Conservation (phyloP, 257 asterid genomes). For the Solanum tarapatanum region DNA sequence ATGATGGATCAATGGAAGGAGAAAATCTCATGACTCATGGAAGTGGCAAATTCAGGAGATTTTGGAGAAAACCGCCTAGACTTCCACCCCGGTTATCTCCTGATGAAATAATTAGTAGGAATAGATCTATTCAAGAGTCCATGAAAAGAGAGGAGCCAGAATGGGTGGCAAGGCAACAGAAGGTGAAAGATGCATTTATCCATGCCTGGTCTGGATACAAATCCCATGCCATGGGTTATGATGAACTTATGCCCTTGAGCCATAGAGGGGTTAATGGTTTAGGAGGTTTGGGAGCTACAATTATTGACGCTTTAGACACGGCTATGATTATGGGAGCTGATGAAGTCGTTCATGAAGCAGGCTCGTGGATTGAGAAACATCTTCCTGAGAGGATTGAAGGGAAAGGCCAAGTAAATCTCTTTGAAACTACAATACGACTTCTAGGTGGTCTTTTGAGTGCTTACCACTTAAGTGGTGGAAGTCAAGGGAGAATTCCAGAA, state of each 20-base stretch:
- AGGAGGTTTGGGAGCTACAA: conserved; percentile 95
- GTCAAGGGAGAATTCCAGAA: conserved; percentile 30
- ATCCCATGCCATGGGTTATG: conserved; percentile 71
- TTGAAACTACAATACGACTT: conserved; percentile 88
- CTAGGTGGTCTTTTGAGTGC: conserved; percentile 97
- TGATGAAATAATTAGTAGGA: conserved; percentile 56
- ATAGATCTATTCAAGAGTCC: conserved; percentile 24
- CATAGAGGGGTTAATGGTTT: conserved; percentile 65
- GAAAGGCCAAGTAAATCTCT: conserved; percentile 84
- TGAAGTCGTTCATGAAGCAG: conserved; percentile 69
- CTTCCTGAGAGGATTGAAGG: conserved; percentile 55
- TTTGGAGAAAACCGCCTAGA: conserved; percentile 78
- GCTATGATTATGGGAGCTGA: conserved; percentile 91
- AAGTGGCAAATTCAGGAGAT: conserved; percentile 37
- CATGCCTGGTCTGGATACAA: conserved; percentile 96
- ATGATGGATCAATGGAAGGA: conserved; percentile 35
- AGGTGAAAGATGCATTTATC: conserved; percentile 74
- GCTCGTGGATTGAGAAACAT: conserved; percentile 76
- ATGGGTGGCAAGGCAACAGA: conserved; percentile 63
- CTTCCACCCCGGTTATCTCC: conserved; percentile 87
- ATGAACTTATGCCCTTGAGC: conserved; percentile 95
- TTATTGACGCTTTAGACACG: conserved; percentile 90
- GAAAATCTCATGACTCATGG: conserved; percentile 28
- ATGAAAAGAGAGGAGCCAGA: conserved; percentile 26
- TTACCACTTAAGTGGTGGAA: conserved; percentile 75